These are phyloP conservation scores for Linnemannia hyalina DNA, from an alignment of 192 early-diverging fungal species.

Conservation along the genomic window DNA sequence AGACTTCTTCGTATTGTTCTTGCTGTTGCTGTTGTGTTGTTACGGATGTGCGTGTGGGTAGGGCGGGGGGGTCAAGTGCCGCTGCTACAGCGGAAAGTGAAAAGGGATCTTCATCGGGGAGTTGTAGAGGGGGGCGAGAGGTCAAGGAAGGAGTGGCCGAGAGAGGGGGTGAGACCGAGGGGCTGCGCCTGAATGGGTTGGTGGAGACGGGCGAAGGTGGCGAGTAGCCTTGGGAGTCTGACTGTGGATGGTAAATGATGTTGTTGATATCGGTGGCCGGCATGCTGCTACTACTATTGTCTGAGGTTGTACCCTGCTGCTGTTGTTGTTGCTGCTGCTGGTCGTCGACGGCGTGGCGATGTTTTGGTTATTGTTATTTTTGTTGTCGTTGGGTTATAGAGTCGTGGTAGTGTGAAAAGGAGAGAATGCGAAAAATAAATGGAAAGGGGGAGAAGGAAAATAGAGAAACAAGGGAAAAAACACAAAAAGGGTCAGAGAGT, in stretches of 20 bases:
- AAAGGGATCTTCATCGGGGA: conserved; percentile 30
- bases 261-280: conserved; percentile 1
- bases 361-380: not conserved
- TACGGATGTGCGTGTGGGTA: not conserved
- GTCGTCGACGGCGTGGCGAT: not conserved
- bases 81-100: conserved; percentile 17
- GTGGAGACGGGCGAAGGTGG: conserved; percentile 27
- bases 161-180: conserved; percentile 22
- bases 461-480: not conserved
- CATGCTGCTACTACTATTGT: not conserved
- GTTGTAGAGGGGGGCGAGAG: not conserved
- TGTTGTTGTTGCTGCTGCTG: conserved; percentile 1
- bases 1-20: not conserved
- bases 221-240: not conserved
- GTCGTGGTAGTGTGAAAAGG: not conserved
- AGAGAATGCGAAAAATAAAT: not conserved
- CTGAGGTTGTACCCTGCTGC: not conserved
- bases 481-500: not conserved
- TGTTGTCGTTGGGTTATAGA: not conserved
- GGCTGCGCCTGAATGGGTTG: conserved; percentile 44
- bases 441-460: not conserved
- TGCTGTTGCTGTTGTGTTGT: not conserved
- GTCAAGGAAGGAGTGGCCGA: not conserved
- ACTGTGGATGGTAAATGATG: not conserved
- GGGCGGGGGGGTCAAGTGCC: not conserved